phyloP scores from a whole-genome alignment of 306 rosid species.

The Pyrus communis region DNA sequence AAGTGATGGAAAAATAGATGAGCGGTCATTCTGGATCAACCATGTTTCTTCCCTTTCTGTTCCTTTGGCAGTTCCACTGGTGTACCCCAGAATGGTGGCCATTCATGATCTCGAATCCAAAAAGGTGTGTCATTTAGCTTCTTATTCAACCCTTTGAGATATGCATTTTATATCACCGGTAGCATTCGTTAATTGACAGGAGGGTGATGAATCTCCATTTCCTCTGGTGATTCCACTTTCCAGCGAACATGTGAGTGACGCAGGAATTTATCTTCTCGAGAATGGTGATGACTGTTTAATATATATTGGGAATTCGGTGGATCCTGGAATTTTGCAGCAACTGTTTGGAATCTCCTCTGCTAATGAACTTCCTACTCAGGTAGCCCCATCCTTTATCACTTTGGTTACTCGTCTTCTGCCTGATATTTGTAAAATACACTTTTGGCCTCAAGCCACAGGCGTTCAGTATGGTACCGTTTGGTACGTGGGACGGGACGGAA shows the following conservation, averaged over 20 bases:
- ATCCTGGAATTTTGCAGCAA: constrained; percentile 45
- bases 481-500: too few relatives aligned
- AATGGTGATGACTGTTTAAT: constrained; percentile 87
- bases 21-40: constrained; percentile 83
- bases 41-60: constrained; percentile 74
- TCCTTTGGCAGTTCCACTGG: constrained; percentile 83
- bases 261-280: constrained; percentile 89
- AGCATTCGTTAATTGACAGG: constrained; percentile 42
- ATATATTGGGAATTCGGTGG: constrained; percentile 66
- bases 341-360: constrained; percentile 64
- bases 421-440: neutral
- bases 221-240: constrained; percentile 82
- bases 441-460: neutral
- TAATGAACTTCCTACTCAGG: constrained; percentile 76
- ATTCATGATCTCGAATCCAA: constrained; percentile 61
- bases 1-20: constrained; percentile 84
- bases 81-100: constrained; percentile 91
- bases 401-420: neutral
- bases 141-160: neutral
- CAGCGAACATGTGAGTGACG: constrained; percentile 75
- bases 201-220: constrained; percentile 50
- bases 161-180: constrained; percentile 14
- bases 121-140: constrained; percentile 38
- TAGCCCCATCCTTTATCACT: constrained; percentile 22
- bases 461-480: too few relatives aligned